These are phyloP conservation scores for Fragilariopsis cylindrus DNA, from an alignment of 108 stramenopile genomes.

Conservation along the genomic window DNA sequence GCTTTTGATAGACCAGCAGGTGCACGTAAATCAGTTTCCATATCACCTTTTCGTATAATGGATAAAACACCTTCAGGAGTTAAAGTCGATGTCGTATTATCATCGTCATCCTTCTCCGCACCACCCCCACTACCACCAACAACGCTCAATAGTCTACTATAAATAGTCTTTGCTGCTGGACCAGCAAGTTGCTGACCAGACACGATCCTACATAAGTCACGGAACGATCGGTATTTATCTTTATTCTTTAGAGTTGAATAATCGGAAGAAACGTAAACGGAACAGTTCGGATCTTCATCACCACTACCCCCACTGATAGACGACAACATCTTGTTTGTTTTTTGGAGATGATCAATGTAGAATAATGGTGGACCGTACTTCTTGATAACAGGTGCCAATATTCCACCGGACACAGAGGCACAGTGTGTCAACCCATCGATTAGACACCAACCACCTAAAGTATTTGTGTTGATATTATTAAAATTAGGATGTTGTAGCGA, in stretches of 20 bases:
- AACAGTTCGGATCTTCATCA: background rate
- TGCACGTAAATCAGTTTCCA: conserved; percentile 35
- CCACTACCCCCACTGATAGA: conserved; percentile 19
- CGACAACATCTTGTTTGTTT: background rate
- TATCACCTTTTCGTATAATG: conserved; percentile 23
- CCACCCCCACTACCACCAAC: background rate
- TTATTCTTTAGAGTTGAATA: background rate
- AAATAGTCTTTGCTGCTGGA: conserved; percentile 40
- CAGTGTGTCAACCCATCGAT: conserved; percentile 38
- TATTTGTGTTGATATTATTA: background rate
- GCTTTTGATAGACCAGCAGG: conserved; percentile 41
- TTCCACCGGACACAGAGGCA: conserved; percentile 13
- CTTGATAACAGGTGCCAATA: conserved; percentile 26
- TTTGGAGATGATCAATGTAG: conserved; percentile 16
- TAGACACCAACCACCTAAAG: conserved; percentile 39
- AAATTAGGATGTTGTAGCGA: too few relatives aligned
- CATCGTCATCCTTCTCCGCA: background rate
- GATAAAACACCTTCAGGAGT: conserved; percentile 30
- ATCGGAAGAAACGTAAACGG: background rate
- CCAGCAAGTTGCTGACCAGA: conserved; percentile 59
- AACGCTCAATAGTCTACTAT: conserved; percentile 33
- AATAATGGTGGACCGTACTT: conserved; percentile 35
- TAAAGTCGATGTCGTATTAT: conserved; percentile 13
- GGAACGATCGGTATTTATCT: conserved; percentile 25
- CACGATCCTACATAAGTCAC: conserved; percentile 52